Base-by-base conservation (phyloP, 2,329 filamentous ascomycete species). In the Xenoacremonium recifei region DNA sequence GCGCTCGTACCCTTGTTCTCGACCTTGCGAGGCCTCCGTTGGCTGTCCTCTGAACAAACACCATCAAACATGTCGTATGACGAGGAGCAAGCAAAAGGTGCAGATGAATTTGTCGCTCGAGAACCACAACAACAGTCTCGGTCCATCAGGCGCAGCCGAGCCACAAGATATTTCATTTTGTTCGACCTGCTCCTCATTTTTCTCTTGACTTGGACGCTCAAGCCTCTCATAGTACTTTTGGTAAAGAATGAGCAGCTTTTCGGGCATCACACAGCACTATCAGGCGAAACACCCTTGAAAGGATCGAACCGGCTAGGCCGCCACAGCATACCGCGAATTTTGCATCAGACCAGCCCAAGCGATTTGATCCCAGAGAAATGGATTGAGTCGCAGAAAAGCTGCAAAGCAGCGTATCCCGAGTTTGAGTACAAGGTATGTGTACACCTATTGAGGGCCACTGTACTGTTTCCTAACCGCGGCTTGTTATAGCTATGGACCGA, bases 341-440 rank as follows among this genome's bases (percentile, higher is more conserved):
- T 89, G 31, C 85, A 89, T 67, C 85, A 88, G 60, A 87, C 85
- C 5, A 85, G 84, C 63, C 78, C 78, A 57, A 88, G 87, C 60
- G 77, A 83, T 42, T 80, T 74, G 32, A 81, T 89, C 29, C 85
- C 85, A 0, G 69, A 67, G 34, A 76, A 82, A 39, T 89, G 85
- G 86, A 66, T 71, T 44, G 73, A 72, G 9, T 75, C 84, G 21
- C 83, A 87, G 53, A 69, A 81, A 64, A 83, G 74, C 54, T 89
- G 86, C 66, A 68, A 82, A 40, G 76, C 83, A 17, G 62, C 84
- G 37, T 85, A 89, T 60, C 73, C 79, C 2, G 82, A 83, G 51
- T 90, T 84, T 62, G 83, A 89, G 59, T 88, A 89, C 68, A 88
- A 77, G 70, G 81, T 85, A 62, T 18, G 72, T n/a, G n/a, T n/a